These are phyloP conservation scores for Fusarium guadeloupense DNA, from an alignment of 2,329 filamentous ascomycete species.

Conservation along the genomic window DNA sequence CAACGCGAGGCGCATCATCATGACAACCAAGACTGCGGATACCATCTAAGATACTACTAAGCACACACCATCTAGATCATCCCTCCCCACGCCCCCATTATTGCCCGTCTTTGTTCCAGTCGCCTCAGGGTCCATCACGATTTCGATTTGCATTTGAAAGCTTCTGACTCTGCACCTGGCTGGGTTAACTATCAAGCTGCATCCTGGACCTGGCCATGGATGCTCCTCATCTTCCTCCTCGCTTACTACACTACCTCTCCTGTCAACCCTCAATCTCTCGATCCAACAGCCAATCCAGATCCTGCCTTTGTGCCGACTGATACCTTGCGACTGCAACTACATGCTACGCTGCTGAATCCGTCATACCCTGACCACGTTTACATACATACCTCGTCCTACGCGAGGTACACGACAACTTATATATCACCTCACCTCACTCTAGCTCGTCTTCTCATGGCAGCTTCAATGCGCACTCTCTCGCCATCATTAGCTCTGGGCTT, in stretches of 20 bases:
- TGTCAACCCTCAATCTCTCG: background rate
- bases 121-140: constrained; percentile 30
- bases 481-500: constrained; percentile 17
- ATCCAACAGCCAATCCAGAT: constrained; percentile 12
- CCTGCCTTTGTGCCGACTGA: constrained; percentile 11
- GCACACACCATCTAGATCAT: constrained; percentile 7
- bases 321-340: constrained; percentile 16
- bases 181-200: constrained; percentile 28
- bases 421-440: constrained; percentile 15
- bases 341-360: constrained; percentile 3
- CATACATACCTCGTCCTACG: background rate
- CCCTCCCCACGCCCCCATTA: constrained; percentile 11
- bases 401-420: background rate
- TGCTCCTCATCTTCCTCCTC: constrained; percentile 6
- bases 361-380: constrained; percentile 19
- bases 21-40: constrained; percentile 1
- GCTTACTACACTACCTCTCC: constrained; percentile 11
- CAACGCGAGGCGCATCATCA: background rate
- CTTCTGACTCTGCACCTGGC: constrained; percentile 1
- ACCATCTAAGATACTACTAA: constrained; percentile 11
- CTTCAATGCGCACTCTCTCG: constrained; percentile 29
- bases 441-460: constrained; percentile 10
- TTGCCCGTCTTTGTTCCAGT: constrained; percentile 8
- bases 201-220: constrained; percentile 15
- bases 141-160: constrained; percentile 23